Evolutionary conservation across 2,329 filamentous ascomycete species (phyloP), one percentile per base, ranked within the genome.

Genomic region (Penicillium brasilianum): DNA sequence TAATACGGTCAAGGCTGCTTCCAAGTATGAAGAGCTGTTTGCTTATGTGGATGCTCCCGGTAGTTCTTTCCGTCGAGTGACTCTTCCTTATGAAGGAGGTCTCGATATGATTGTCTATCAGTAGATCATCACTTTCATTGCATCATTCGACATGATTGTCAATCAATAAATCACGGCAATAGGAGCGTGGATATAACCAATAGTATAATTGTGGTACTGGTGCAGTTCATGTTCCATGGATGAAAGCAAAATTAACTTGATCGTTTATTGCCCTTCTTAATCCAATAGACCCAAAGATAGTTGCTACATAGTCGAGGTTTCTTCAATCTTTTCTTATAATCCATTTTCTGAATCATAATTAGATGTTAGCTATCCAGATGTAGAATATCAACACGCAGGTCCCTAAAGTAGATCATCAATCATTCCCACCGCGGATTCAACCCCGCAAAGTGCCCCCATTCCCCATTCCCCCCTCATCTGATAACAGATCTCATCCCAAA

Each of bases 61-160:
- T 2, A 68, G 63, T 61, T 52, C 39, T 9, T 68, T 65, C 49
- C 64, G 52, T 6, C 59, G 64, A 8, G 60, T 68, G 28, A 68
- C 66, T 5, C 57, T 68, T 57, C 66, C 66, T 2, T 68, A 66
- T 55, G 22, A 39, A 3, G 64, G 64, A 3, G 66, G 66, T 4
- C 18, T 68, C 13, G 66, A 68, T 51, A 66, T 68, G 64, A 68
- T 66, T 56, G 49, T 68, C 20, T 68, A 68, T 49, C 59, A 62
- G 46, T 67, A 58, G 52, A n/a, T 10, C 13, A 20, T 11, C 1
- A 8, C 13, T 1, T 28, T 13, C 5, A n/a, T 34, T 7, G 11
- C n/a, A 53, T 9, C 22, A 16, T 53, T 6, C 20, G 3, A 2
- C 1, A 3, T 36, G 20, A 25, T 34, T 13, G 8, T 28, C 48